A percentile compares a stretch with the other conserved stretches of the same genome.
These are phyloP conservation scores for Fusarium decemcellulare DNA, from an alignment of 2,329 filamentous ascomycete species.

Conservation along the genomic window DNA sequence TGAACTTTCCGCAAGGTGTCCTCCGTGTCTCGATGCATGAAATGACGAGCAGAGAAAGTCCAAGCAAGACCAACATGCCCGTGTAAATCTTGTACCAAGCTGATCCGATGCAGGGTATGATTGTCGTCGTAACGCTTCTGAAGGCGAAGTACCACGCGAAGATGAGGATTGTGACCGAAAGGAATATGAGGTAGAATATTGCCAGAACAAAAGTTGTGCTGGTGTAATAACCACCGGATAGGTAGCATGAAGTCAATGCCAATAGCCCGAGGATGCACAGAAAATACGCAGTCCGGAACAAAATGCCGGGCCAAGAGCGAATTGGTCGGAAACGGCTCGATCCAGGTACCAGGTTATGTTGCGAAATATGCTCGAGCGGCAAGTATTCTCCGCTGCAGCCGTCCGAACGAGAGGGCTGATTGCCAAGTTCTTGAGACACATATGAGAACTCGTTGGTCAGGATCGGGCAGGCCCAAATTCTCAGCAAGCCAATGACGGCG, in stretches of 20 bases:
- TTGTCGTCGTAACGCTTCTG: not conserved
- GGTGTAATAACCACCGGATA: not conserved
- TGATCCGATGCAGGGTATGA: slow-evolving; percentile 14
- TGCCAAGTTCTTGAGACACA: not conserved
- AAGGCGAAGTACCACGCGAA: not conserved
- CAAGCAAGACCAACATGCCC: not conserved
- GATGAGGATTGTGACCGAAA: not conserved
- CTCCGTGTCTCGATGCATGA: slow-evolving; percentile 21
- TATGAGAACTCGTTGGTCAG: slow-evolving; percentile 26
- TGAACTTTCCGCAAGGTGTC: slow-evolving; percentile 27
- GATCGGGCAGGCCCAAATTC: slow-evolving; percentile 4
- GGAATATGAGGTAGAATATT: not conserved
- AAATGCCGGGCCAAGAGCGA: not conserved
- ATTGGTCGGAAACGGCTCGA: not conserved
- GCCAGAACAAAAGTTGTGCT: slow-evolving; percentile 3
- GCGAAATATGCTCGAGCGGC: not conserved
- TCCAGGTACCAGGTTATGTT: not conserved
- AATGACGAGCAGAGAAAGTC: slow-evolving; percentile 1
- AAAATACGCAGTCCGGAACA: not conserved
- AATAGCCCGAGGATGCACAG: not conserved
- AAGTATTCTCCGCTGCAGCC: too few species aligned
- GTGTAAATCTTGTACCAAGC: slow-evolving; percentile 24
- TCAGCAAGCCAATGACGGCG: slow-evolving; percentile 13
- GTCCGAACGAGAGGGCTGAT: too few species aligned
- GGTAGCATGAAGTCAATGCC: not conserved